Evolutionary conservation across 345 rosid genomes (phyloP).

Genomic region (Raphanus raphanistrum): DNA sequence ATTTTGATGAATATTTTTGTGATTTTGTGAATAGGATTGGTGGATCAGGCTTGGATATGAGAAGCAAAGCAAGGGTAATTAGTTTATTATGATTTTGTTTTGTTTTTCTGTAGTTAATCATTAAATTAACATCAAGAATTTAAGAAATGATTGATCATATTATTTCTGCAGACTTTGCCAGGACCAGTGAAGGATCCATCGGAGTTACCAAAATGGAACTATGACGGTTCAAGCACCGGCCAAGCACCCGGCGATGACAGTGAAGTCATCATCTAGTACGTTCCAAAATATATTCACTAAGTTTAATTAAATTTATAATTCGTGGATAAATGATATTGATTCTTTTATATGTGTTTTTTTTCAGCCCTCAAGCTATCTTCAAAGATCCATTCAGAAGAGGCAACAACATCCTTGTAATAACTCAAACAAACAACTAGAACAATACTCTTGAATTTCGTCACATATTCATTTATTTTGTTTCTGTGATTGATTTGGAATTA

Average conservation of each 20-base stretch:
- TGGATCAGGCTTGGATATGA: conserved; percentile 73
- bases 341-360: background rate
- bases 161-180: conserved; percentile 51
- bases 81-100: background rate
- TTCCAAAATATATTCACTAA: background rate
- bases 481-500: conserved; percentile 15
- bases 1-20: background rate
- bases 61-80: conserved; percentile 73
- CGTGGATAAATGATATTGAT: background rate
- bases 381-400: conserved; percentile 76
- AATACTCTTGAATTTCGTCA: background rate
- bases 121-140: background rate
- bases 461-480: background rate
- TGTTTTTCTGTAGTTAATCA: background rate
- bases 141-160: background rate
- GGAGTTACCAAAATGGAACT: conserved; percentile 78
- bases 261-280: conserved; percentile 76
- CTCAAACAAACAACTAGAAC: background rate
- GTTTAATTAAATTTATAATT: background rate
- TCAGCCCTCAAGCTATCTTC: conserved; percentile 72
- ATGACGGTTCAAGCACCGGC: conserved; percentile 75
- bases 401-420: conserved; percentile 68
- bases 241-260: conserved; percentile 81
- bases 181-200: conserved; percentile 61
- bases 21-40: conserved; percentile 52